A percentile compares a stretch with the other conserved stretches of the same genome.
phyloP scores from a whole-genome alignment of 2,329 filamentous ascomycete species.

The Aspergillus aculeatinus region DNA sequence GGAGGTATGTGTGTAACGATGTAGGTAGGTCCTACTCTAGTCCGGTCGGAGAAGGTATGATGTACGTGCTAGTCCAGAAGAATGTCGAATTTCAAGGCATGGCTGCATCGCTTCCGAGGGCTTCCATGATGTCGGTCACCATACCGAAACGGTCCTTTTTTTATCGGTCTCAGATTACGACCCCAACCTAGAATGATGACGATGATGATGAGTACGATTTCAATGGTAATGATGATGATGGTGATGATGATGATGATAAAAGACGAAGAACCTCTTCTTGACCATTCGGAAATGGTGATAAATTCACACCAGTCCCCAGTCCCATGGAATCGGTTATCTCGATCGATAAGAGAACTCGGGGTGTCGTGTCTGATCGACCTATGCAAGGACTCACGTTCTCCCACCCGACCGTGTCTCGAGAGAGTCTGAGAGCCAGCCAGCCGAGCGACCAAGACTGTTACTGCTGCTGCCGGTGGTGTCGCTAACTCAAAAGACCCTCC shows the following conservation, averaged over 20 bases:
- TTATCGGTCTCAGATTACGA: neutral
- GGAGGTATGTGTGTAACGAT: slow-evolving; percentile 16
- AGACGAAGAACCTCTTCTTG: neutral
- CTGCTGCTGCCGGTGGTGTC: neutral
- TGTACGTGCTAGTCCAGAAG: slow-evolving; percentile 10
- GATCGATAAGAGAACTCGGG: neutral
- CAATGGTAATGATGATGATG: no score
- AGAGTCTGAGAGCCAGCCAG: neutral
- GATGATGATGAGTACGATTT: neutral
- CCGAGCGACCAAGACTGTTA: neutral
- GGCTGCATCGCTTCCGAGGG: slow-evolving; percentile 6
- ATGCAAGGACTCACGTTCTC: neutral
- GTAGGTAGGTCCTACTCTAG: slow-evolving; percentile 12
- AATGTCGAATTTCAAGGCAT: slow-evolving; percentile 14
- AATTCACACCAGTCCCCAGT: neutral
- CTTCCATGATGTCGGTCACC: slow-evolving; percentile 8
- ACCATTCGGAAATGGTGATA: neutral
- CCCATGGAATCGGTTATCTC: slow-evolving; percentile 6
- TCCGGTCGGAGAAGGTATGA: slow-evolving; percentile 2
- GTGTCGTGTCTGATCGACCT: neutral
- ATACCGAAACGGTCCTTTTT: slow-evolving; percentile 1
- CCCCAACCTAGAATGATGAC: neutral
- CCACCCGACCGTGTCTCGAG: neutral
- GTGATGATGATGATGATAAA: neutral
- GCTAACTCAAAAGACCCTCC: neutral